Percentiles rank a stretch among this genome's conserved stretches.
phyloP scores from a whole-genome alignment of 108 stramenopile species.

The Pseudonitzschia multiseries region DNA sequence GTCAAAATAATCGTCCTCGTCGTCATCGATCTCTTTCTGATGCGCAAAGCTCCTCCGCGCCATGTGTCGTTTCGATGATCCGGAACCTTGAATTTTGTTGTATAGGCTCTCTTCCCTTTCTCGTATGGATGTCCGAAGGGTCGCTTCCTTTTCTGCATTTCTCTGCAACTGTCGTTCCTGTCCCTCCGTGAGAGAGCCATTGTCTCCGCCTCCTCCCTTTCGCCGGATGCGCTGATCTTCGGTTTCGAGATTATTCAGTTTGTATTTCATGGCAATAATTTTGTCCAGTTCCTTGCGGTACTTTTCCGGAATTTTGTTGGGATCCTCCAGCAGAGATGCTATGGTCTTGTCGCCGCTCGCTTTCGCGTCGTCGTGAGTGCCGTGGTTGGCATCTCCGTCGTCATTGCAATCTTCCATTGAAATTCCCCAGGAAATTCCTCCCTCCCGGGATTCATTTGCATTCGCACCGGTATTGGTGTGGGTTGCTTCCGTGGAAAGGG shows the following conservation, averaged over 20 bases:
- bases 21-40: conserved; percentile 36
- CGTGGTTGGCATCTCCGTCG: conserved; percentile 5
- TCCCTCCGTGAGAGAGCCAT: conserved; percentile 49
- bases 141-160: conserved; percentile 47
- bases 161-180: conserved; percentile 61
- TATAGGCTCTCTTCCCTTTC: conserved; percentile 45
- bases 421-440: conserved; percentile 56
- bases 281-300: conserved; percentile 55
- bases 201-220: conserved; percentile 43
- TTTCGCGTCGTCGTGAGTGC: too few relatives aligned
- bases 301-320: conserved; percentile 43
- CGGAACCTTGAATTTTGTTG: conserved; percentile 25
- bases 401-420: conserved; percentile 20
- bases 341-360: conserved; percentile 17
- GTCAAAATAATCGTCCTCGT: conserved; percentile 69
- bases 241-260: conserved; percentile 57
- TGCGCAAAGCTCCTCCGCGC: background rate
- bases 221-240: conserved; percentile 65
- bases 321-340: conserved; percentile 28
- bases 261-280: conserved; percentile 49
- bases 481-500: background rate
- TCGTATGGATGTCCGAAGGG: conserved; percentile 40
- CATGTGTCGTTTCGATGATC: background rate
- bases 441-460: background rate
- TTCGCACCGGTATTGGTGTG: background rate